Evolutionary conservation across 768 basidiomycete species (phyloP).

Genomic region (Podaxis sp.): DNA sequence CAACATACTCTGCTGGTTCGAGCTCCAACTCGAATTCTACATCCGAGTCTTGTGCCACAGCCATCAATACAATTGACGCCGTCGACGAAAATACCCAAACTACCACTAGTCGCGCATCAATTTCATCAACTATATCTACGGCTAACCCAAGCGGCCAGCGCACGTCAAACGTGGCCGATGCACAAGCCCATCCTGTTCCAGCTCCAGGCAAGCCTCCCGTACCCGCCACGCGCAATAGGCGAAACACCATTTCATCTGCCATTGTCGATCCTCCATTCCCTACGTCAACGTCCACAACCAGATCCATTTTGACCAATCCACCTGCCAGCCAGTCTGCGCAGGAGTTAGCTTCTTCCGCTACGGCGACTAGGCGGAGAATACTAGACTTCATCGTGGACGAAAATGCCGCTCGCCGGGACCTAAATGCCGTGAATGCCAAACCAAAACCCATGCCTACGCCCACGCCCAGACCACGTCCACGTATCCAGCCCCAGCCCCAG

Average conservation of each 20-base stretch:
- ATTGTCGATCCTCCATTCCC: neutral
- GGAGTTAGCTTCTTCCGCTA: neutral
- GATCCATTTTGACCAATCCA: neutral
- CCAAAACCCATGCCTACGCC: neutral
- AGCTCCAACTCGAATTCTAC: neutral
- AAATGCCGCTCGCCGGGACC: slow-evolving; percentile 1
- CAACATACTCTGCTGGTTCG: neutral
- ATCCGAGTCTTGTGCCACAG: neutral
- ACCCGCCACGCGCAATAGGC: neutral
- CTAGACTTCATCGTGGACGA: neutral
- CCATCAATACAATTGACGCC: neutral
- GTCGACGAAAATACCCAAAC: neutral
- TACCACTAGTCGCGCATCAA: neutral
- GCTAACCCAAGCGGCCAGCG: neutral
- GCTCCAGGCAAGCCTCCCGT: neutral
- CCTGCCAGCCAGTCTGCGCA: neutral
- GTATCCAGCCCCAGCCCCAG: neutral
- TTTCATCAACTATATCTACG: neutral
- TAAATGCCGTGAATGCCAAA: neutral
- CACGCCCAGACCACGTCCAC: neutral
- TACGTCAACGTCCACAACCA: neutral
- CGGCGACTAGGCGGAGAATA: neutral
- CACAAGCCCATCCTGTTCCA: neutral
- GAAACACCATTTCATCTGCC: neutral
- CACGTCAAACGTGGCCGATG: neutral